A percentile compares a stretch with the other conserved stretches of the same genome.
Evolutionary conservation across 306 rosid species (phyloP).

Genomic region (Quercus parvula): DNA sequence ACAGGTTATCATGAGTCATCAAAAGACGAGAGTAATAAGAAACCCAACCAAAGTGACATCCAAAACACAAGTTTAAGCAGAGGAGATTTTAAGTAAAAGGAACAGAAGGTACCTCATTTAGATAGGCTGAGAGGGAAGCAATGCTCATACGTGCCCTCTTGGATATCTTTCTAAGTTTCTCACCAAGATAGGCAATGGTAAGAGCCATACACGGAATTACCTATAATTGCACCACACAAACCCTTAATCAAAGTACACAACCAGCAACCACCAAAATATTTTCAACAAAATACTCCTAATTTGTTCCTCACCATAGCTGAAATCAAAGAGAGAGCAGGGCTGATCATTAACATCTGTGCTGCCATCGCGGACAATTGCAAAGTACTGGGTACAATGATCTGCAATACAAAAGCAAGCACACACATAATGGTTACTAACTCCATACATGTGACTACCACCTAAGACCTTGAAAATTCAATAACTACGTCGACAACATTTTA

Average conservation of each 20-base stretch:
- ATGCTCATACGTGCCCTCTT: constrained; percentile 55
- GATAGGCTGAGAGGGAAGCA: constrained; percentile 81
- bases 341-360: constrained; percentile 64
- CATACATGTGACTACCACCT: background rate
- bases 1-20: background rate
- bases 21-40: background rate
- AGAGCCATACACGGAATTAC: constrained; percentile 73
- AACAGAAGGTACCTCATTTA: constrained; percentile 62
- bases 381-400: constrained; percentile 80
- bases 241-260: background rate
- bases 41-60: constrained; percentile 6
- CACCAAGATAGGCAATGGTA: constrained; percentile 62
- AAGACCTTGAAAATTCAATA: background rate
- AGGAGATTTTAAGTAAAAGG: background rate
- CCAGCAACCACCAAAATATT: background rate
- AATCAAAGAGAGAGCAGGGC: constrained; percentile 68
- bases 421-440: background rate
- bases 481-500: no score
- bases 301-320: constrained; percentile 63
- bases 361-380: constrained; percentile 78
- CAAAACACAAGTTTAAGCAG: background rate
- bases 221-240: constrained; percentile 33
- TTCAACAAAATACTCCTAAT: background rate
- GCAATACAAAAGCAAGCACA: constrained; percentile 26
- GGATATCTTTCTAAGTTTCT: constrained; percentile 63